Base-by-base conservation (phyloP, 31 red algal genomes). In the Odonthalia washingtoniensis region DNA sequence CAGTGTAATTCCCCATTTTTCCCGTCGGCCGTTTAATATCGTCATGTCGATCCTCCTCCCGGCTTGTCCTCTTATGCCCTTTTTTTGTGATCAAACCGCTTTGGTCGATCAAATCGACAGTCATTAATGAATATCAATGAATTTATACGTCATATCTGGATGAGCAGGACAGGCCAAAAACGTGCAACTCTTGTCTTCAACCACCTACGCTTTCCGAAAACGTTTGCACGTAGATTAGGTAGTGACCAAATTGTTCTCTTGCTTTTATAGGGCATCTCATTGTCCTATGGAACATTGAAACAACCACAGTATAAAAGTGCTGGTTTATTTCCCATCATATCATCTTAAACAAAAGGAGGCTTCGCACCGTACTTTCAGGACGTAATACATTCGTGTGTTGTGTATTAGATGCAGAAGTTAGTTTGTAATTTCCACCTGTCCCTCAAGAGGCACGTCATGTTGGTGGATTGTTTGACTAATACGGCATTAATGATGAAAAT, bases 221-320 rank as follows among this genome's bases (percentile, higher is more conserved):
- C 82, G 21, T 89, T 75, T 77, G 39, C 62, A 31, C 68, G 86
- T 62, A 62, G 83, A 53, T 61, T 89, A 49, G 69, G 72, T 39
- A 78, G 84, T 28, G 78, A 90, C 39, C 81, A 85, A 36, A 74
- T 75, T 32, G 81, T 63, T 18, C 41, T 95, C n/a, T 91, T 91
- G 35, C 66, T 95, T 66, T 43, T 95, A 3, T 78, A 85, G 24
- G 94, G 94, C 4, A 91, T 87, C 78, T 88, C 94, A 12, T 64
- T 95, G 39, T 87, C 94, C 26, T 57, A 89, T 14, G 84, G 87
- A 1, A 95, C 94, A 6, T 78, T 95, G 76, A 80, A 81, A 31
- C 88, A 91, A 74, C 88, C 94, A 21, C 94, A 95, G 64, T 91
- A 80, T 84, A 83, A 92, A 40, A 95, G 73, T 65, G 87, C 94